Evolutionary conservation across 2,329 filamentous ascomycete genomes (phyloP).

Genomic region (Bipolaris sorokiniana): DNA sequence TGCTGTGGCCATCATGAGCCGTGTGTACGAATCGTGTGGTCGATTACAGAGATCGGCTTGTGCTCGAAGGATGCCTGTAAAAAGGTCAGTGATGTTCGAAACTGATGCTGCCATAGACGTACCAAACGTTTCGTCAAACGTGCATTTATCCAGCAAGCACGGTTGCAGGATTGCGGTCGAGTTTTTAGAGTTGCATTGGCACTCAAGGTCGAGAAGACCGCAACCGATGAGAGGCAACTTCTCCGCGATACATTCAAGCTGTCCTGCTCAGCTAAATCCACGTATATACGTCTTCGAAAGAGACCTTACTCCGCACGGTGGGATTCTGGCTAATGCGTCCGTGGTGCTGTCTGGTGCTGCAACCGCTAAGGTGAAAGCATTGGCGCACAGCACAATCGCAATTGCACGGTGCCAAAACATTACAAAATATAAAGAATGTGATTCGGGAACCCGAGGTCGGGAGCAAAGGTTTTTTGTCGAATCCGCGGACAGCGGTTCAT

Average conservation of each 20-base stretch:
- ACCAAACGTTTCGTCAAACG: conserved; percentile 5
- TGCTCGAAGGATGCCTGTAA: neutral
- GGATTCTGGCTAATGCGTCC: neutral
- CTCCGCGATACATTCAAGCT: conserved; percentile 10
- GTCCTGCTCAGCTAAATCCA: neutral
- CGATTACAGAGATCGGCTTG: conserved; percentile 8
- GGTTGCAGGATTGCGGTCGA: conserved; percentile 11
- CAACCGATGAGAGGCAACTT: conserved; percentile 6
- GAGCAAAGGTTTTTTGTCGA: neutral
- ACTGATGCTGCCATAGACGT: neutral
- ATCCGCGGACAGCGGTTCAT: neutral
- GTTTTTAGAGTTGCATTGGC: conserved; percentile 13
- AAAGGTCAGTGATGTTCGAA: neutral
- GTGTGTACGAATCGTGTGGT: conserved; percentile 5
- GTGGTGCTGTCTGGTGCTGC: neutral
- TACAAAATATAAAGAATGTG: neutral
- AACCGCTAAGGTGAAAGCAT: neutral
- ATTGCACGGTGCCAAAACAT: neutral
- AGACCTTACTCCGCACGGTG: neutral
- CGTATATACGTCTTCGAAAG: neutral
- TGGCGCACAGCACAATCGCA: neutral
- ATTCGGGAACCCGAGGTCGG: neutral
- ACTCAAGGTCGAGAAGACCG: conserved; percentile 5
- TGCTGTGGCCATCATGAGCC: neutral
- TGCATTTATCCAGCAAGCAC: conserved; percentile 6